phyloP scores from a whole-genome alignment of 1,139 yeast genomes.

The Yamadazyma membranifaciens region DNA sequence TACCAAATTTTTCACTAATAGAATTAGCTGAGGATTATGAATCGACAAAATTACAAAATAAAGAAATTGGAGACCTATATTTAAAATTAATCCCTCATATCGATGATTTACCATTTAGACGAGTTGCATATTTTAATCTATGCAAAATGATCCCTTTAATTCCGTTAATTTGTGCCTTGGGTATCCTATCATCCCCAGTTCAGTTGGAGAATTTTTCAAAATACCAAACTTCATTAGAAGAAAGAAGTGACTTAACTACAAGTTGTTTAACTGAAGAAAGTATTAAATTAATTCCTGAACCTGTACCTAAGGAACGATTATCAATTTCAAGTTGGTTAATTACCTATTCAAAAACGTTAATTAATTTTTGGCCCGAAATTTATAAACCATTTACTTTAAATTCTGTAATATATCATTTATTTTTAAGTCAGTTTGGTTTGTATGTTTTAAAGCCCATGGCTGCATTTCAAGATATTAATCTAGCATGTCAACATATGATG shows the following conservation, averaged over 20 bases:
- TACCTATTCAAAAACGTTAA: constrained; percentile 23
- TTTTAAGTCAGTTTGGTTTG: constrained; percentile 36
- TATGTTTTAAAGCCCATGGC: constrained; percentile 36
- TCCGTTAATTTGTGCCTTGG: constrained; percentile 33
- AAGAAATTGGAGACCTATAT: constrained; percentile 11
- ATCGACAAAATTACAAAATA: constrained; percentile 4
- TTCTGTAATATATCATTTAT: constrained; percentile 18
- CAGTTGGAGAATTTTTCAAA: constrained; percentile 34
- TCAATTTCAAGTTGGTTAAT: constrained; percentile 25
- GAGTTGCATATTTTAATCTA: constrained; percentile 21
- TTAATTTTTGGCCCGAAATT: constrained; percentile 24
- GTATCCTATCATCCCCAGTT: constrained; percentile 31
- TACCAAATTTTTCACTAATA: constrained; percentile 22
- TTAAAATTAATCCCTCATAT: constrained; percentile 10
- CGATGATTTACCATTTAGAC: constrained; percentile 20
- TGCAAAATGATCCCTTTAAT: constrained; percentile 29
- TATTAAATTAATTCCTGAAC: constrained; percentile 8
- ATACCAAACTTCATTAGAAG: constrained; percentile 28
- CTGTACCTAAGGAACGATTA: constrained; percentile 21
- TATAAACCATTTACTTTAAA: constrained; percentile 20
- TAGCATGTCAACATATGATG: constrained; percentile 37
- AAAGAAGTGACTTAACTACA: constrained; percentile 19
- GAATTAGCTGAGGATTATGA: constrained; percentile 22
- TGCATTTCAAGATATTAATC: constrained; percentile 33
- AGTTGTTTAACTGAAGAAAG: constrained; percentile 15